Evolutionary conservation across 768 basidiomycete species (phyloP).

Genomic region (Rhizopogon vinicolor): DNA sequence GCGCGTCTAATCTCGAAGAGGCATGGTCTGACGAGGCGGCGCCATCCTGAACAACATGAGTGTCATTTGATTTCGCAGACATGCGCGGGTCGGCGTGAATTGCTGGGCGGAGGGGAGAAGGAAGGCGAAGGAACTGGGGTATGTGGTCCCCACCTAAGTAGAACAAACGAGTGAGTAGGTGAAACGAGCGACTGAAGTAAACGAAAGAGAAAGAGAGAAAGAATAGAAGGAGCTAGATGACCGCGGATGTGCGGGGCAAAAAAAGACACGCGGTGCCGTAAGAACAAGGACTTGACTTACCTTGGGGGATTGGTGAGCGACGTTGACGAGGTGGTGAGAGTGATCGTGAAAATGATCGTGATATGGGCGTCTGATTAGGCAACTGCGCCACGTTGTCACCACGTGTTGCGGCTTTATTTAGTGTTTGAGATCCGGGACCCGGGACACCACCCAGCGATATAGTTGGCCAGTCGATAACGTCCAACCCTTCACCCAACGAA

Average conservation of each 20-base stretch:
- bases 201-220: neutral
- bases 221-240: neutral
- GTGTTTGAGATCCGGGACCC: conserved; percentile 19
- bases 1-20: conserved; percentile 15
- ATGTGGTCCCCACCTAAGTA: neutral
- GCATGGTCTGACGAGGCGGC: conserved; percentile 9
- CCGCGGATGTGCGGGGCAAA: neutral
- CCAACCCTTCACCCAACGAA: conserved; percentile 32
- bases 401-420: conserved; percentile 14
- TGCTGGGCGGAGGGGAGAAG: neutral
- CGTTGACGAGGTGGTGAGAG: conserved; percentile 22
- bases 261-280: neutral
- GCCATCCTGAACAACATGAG: conserved; percentile 11
- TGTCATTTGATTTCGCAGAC: neutral
- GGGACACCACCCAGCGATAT: neutral
- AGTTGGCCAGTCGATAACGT: neutral
- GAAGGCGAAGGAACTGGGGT: neutral
- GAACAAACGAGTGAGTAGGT: neutral
- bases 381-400: conserved; percentile 10
- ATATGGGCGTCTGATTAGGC: conserved; percentile 13
- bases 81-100: neutral
- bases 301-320: conserved; percentile 9
- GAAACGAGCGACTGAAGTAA: neutral
- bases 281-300: neutral
- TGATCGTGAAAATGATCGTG: conserved; percentile 24